Evolutionary conservation across 2,329 filamentous ascomycete genomes (phyloP).

Genomic region (Aureobasidium sp.): DNA sequence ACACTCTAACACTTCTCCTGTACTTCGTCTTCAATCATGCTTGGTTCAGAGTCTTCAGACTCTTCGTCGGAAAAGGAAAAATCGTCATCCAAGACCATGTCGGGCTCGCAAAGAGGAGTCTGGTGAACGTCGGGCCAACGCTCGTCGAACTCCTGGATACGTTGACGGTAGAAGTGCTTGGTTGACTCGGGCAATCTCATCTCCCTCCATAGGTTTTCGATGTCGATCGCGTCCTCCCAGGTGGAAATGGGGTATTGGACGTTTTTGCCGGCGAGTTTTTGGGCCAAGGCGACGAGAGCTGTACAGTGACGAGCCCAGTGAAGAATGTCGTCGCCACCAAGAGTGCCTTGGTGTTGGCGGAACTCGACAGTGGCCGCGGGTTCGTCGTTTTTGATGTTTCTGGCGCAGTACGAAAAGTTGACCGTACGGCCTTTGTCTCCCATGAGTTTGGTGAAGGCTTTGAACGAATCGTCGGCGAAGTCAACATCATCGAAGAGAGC

Average conservation of each 20-base stretch:
- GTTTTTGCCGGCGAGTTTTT: constrained; percentile 10
- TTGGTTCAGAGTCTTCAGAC: not conserved
- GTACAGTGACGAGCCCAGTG: constrained; percentile 16
- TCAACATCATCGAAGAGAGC: constrained; percentile 13
- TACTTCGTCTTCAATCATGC: not conserved
- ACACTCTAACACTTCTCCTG: not conserved
- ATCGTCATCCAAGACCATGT: not conserved
- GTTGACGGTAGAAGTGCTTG: constrained; percentile 13
- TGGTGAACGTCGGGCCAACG: not conserved
- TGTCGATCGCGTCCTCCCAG: constrained; percentile 15
- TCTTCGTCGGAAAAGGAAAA: not conserved
- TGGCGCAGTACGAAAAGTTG: constrained; percentile 14
- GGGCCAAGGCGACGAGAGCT: constrained; percentile 14
- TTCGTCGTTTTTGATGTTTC: constrained; percentile 3
- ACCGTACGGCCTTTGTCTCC: constrained; percentile 12
- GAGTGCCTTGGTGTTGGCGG: constrained; percentile 15
- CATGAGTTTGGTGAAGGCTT: constrained; percentile 8
- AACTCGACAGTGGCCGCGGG: constrained; percentile 16
- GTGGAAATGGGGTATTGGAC: constrained; percentile 4
- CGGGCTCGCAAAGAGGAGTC: not conserved
- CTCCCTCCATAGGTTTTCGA: constrained; percentile 17
- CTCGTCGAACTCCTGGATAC: constrained; percentile 1
- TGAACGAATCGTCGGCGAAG: not conserved
- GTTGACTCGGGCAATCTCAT: constrained; percentile 17
- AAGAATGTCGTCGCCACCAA: constrained; percentile 11